Evolutionary conservation across 768 basidiomycete species (phyloP).

Genomic region (Podaxis sp.): DNA sequence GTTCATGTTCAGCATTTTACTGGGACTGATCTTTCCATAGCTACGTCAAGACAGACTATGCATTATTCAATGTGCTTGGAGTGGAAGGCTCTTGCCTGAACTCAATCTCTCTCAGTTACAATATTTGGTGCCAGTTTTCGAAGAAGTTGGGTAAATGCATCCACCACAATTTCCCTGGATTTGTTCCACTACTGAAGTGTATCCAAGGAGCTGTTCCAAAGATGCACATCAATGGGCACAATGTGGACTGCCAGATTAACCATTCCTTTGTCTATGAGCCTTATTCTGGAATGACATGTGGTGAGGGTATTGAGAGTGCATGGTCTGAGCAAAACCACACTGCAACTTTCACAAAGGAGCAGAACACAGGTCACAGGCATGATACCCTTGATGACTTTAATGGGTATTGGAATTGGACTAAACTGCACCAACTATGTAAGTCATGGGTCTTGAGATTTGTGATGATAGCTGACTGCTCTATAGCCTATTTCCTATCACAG

Average conservation of each 20-base stretch:
- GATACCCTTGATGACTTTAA: conserved; percentile 29
- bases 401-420: conserved; percentile 18
- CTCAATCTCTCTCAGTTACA: conserved; percentile 27
- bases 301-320: conserved; percentile 29
- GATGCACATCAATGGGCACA: conserved; percentile 29
- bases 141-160: no score
- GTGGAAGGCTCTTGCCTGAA: neutral
- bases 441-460: neutral
- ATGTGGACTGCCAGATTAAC: conserved; percentile 22
- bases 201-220: conserved; percentile 26
- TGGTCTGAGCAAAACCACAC: conserved; percentile 28
- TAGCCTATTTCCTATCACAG: no score
- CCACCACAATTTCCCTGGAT: no score
- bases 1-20: no score
- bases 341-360: conserved; percentile 28
- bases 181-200: no score
- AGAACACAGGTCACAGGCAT: conserved; percentile 30
- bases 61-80: neutral
- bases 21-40: neutral
- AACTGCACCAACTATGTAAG: conserved; percentile 23
- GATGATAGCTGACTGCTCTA: neutral
- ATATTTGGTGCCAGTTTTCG: conserved; percentile 27
- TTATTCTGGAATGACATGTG: conserved; percentile 24
- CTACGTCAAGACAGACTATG: neutral
- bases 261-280: conserved; percentile 27